A percentile compares a stretch with the other conserved stretches of the same genome.
phyloP scores from a whole-genome alignment of 441 rosid species.

The Rhodomyrtus psidioides region DNA sequence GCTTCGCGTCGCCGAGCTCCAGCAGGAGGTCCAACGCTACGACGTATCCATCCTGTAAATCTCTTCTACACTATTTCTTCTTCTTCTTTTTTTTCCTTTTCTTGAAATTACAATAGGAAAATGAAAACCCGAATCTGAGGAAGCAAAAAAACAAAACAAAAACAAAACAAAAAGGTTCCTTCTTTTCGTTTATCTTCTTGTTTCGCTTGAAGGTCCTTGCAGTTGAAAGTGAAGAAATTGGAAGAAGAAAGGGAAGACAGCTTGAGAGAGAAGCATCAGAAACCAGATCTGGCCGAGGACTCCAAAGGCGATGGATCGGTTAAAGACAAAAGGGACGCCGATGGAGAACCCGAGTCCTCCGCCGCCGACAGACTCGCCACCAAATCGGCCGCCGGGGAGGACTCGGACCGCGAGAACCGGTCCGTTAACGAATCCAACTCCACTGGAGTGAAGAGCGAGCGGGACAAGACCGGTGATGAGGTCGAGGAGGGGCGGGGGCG shows the following conservation, averaged over 20 bases:
- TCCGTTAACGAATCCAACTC: slow-evolving; percentile 59
- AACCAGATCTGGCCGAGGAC: slow-evolving; percentile 38
- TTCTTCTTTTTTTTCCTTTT: no score
- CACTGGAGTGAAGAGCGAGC: slow-evolving; percentile 17
- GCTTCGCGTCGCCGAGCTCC: slow-evolving; percentile 56
- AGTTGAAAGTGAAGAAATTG: slow-evolving; percentile 44
- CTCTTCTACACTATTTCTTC: neutral
- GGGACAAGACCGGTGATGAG: slow-evolving; percentile 6
- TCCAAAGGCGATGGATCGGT: slow-evolving; percentile 13
- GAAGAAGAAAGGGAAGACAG: slow-evolving; percentile 38
- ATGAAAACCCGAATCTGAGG: neutral
- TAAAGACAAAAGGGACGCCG: slow-evolving; percentile 9
- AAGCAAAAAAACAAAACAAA: no score
- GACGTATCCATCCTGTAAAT: slow-evolving; percentile 53
- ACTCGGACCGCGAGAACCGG: slow-evolving; percentile 31
- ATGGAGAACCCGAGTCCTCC: neutral
- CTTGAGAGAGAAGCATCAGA: slow-evolving; percentile 8
- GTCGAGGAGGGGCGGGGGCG: neutral
- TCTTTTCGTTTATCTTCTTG: neutral
- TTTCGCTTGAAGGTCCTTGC: slow-evolving; percentile 26
- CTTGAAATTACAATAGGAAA: no score
- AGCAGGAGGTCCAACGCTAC: slow-evolving; percentile 46
- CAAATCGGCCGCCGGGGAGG: slow-evolving; percentile 22
- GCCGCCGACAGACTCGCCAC: slow-evolving; percentile 5
- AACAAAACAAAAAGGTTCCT: no score